Evolutionary conservation across 208 protist genomes (phyloP), one percentile per base, ranked within the genome.

Genomic region (Wallacemonas sp.): DNA sequence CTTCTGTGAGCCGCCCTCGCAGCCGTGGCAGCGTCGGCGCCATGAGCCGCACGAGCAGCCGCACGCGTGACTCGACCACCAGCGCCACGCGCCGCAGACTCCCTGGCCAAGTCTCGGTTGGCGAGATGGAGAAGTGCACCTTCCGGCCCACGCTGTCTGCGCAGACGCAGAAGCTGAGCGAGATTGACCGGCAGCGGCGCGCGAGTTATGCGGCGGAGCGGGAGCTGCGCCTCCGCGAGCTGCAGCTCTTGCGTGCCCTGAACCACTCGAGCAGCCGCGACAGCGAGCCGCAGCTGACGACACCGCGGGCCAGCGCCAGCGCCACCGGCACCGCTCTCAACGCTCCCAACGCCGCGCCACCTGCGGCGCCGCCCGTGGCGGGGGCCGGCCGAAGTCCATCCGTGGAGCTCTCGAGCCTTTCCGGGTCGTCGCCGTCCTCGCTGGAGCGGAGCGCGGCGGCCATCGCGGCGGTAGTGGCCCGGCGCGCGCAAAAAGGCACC

Each of bases 351-450:
- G n/a, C n/a, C n/a, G n/a, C n/a, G n/a, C n/a, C n/a, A n/a, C n/a
- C n/a, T n/a, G n/a, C n/a, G n/a, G n/a, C n/a, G n/a, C n/a, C n/a
- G n/a, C n/a, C n/a, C n/a, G n/a, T n/a, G n/a, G n/a, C 48, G 7
- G 11, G 16, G 7, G 23, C 29, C 4, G 67, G 57, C 3, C 31
- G 18, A 3, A 73, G 61, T 44, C 67, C 70, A 16, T 75, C 52
- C 11, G 59, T 75, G 2, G 70, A 86, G 39, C 25, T 86, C 7
- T 86, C 81, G 2, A 86, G 73, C 39, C 48, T 77, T 23, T 86
- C 81, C 20, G 75, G 68, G 18, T 59, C 52, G 7, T 59, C 52
- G 52, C 52, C 52, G 52, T 59, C 52, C 3, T 59, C 52, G 4
- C 52, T 26, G 31, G 57, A 46, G 39, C 57, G 57, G 11, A 64